Evolutionary conservation across 2,329 filamentous ascomycete species (phyloP).

Genomic region (Sodiomyces alkalinus): DNA sequence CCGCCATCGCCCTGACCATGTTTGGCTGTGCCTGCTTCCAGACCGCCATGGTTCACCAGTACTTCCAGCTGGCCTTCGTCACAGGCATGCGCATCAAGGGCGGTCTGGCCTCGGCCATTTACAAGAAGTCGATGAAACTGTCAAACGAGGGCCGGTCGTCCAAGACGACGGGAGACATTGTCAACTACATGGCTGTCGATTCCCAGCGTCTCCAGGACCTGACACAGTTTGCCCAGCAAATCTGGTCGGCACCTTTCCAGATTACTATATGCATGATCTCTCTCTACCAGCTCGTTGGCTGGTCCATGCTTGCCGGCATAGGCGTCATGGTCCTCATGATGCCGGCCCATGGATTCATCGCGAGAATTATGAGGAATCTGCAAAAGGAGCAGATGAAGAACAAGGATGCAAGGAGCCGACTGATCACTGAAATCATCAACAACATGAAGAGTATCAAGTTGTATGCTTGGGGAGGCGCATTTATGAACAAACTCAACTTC

Average conservation of each 20-base stretch:
- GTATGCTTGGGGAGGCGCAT: slow-evolving; percentile 92
- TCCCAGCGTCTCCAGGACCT: slow-evolving; percentile 90
- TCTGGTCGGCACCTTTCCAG: slow-evolving; percentile 96
- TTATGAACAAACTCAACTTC: slow-evolving; percentile 93
- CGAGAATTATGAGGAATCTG: slow-evolving; percentile 80
- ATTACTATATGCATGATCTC: slow-evolving; percentile 93
- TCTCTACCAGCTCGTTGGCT: slow-evolving; percentile 84
- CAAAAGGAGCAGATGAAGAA: slow-evolving; percentile 99
- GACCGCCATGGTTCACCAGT: slow-evolving; percentile 87
- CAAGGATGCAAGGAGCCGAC: slow-evolving; percentile 80
- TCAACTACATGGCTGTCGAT: slow-evolving; percentile 99
- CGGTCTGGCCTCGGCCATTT: slow-evolving; percentile 78
- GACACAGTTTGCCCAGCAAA: slow-evolving; percentile 85
- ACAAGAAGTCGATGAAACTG: slow-evolving; percentile 74
- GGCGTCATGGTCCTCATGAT: slow-evolving; percentile 97
- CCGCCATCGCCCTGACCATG: slow-evolving; percentile 82
- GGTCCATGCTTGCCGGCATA: slow-evolving; percentile 90
- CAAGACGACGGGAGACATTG: slow-evolving; percentile 93
- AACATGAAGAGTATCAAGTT: slow-evolving; percentile 99
- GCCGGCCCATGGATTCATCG: slow-evolving; percentile 84
- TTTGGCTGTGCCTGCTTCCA: slow-evolving; percentile 76
- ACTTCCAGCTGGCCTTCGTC: slow-evolving; percentile 90
- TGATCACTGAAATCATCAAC: slow-evolving; percentile 96
- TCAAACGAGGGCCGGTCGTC: slow-evolving; percentile 83
- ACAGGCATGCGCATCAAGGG: slow-evolving; percentile 96